A percentile compares a stretch with the other conserved stretches of the same genome.
phyloP scores from a whole-genome alignment of 2,329 filamentous ascomycete species.

The Colletotrichum sublineola region DNA sequence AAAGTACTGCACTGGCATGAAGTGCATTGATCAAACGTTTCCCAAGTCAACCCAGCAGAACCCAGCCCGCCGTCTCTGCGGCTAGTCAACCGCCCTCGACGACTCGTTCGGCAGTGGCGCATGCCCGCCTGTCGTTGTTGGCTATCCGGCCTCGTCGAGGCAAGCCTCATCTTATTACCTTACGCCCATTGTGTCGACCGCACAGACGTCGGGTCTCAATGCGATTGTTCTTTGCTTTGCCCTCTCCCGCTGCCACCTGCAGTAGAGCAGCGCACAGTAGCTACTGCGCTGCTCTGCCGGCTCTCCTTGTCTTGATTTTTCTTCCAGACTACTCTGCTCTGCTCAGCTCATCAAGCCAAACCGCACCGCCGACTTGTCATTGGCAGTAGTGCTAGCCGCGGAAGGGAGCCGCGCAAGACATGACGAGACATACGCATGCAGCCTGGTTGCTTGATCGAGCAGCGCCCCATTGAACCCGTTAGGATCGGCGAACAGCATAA shows the following conservation, averaged over 20 bases:
- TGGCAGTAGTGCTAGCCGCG: conserved; percentile 36
- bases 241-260: conserved; percentile 20
- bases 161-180: conserved; percentile 48
- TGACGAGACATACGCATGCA: conserved; percentile 33
- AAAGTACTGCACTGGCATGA: conserved; percentile 21
- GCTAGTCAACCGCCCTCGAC: conserved; percentile 28
- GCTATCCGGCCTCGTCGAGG: conserved; percentile 43
- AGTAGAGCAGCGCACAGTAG: conserved; percentile 36
- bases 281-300: conserved; percentile 9
- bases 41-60: conserved; percentile 26
- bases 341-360: conserved; percentile 15
- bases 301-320: not conserved
- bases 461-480: conserved; percentile 30
- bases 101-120: conserved; percentile 41
- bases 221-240: conserved; percentile 23
- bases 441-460: conserved; percentile 40
- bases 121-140: conserved; percentile 42
- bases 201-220: conserved; percentile 40
- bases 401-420: conserved; percentile 41
- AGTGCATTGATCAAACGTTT: conserved; percentile 41
- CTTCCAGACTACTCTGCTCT: conserved; percentile 13
- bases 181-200: conserved; percentile 46
- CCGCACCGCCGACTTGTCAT: conserved; percentile 20
- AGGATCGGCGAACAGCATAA: conserved; percentile 40
- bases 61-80: conserved; percentile 11